These are phyloP conservation scores for Trichoderma asperellum DNA, from an alignment of 2,329 filamentous ascomycete genomes.

Conservation along the genomic window DNA sequence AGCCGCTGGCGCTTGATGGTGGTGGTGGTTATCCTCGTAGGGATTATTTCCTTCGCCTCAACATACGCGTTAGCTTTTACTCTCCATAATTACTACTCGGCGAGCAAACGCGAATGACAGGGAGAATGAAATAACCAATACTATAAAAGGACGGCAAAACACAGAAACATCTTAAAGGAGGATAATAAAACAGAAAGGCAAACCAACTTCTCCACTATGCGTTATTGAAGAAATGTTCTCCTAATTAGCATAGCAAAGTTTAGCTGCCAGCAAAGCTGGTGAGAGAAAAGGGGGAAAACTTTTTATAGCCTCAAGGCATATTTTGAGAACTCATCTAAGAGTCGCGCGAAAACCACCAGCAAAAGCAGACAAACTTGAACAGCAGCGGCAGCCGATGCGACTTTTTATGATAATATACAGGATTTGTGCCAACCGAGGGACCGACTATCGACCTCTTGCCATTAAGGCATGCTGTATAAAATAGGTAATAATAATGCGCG, in stretches of 20 bases:
- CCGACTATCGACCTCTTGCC: conserved; percentile 44
- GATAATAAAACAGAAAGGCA: neutral
- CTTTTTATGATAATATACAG: conserved; percentile 60
- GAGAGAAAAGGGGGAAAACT: conserved; percentile 33
- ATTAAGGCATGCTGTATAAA: conserved; percentile 38
- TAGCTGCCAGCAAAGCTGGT: conserved; percentile 34
- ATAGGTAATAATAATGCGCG: conserved; percentile 29
- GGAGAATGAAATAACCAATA: neutral
- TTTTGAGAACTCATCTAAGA: conserved; percentile 45
- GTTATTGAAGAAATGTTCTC: conserved; percentile 7
- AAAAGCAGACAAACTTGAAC: conserved; percentile 40
- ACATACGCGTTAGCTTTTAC: conserved; percentile 41
- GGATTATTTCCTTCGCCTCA: conserved; percentile 65
- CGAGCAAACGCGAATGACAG: conserved; percentile 26
- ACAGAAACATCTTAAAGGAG: neutral
- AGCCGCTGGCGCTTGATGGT: conserved; percentile 63
- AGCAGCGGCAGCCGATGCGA: conserved; percentile 51
- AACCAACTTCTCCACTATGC: conserved; percentile 2
- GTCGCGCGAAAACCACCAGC: conserved; percentile 40
- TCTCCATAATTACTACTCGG: conserved; percentile 31
- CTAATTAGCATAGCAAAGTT: conserved; percentile 25
- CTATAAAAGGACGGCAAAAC: conserved; percentile 4
- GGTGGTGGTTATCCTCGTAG: conserved; percentile 69
- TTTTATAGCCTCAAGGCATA: conserved; percentile 42
- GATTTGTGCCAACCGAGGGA: conserved; percentile 46